A percentile compares a stretch with the other conserved stretches of the same genome.
phyloP scores from a whole-genome alignment of 2,329 filamentous ascomycete genomes.

The Colletotrichum sp. region DNA sequence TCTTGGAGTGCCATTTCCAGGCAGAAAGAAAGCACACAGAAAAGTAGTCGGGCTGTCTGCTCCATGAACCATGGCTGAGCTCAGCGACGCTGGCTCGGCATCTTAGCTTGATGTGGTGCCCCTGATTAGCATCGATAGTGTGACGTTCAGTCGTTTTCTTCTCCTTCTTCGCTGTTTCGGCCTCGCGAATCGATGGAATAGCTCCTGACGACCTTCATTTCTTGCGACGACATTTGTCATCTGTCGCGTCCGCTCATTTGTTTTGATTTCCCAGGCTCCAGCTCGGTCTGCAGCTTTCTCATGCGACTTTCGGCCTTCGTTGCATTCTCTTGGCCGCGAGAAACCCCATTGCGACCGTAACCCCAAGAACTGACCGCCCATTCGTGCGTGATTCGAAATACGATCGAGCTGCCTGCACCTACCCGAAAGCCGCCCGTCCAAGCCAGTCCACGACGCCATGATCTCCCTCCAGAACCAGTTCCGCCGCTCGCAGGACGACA shows the following conservation, averaged over 20 bases:
- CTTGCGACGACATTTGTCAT: background rate
- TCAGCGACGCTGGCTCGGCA: background rate
- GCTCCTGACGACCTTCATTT: background rate
- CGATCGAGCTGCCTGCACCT: background rate
- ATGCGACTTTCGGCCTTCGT: background rate
- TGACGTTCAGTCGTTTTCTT: background rate
- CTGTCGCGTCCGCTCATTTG: constrained; percentile 6
- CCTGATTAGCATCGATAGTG: background rate
- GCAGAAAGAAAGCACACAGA: background rate
- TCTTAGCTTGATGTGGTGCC: background rate
- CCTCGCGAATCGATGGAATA: background rate
- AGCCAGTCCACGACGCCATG: background rate
- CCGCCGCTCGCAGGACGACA: constrained; percentile 17
- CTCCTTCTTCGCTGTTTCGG: background rate
- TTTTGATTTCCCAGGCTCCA: background rate
- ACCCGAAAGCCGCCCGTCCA: background rate
- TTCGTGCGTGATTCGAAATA: background rate
- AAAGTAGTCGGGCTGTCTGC: background rate
- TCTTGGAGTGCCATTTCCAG: background rate
- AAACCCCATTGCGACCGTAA: background rate
- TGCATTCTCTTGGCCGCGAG: background rate
- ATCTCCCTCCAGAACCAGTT: background rate
- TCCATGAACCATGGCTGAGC: background rate
- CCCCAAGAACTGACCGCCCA: background rate
- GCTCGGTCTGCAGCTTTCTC: background rate